These are phyloP conservation scores for Sarocladiaceae sp. DNA, from an alignment of 2,329 filamentous ascomycete species.

Conservation along the genomic window DNA sequence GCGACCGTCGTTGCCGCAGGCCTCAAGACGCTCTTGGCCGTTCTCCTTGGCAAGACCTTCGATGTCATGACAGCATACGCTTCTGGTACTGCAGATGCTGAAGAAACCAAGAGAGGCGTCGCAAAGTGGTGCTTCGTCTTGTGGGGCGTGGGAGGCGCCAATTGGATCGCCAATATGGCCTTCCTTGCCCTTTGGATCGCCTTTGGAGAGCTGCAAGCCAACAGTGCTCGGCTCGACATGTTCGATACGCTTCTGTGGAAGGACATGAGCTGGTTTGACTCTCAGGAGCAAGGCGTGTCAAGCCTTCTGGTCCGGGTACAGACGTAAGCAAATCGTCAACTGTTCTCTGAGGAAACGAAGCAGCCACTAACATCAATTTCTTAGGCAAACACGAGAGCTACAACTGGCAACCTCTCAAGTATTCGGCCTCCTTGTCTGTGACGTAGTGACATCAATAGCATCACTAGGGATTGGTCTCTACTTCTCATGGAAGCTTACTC, in stretches of 20 bases:
- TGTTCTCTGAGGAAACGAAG: not conserved
- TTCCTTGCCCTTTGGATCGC: conserved; percentile 67
- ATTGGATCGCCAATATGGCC: conserved; percentile 60
- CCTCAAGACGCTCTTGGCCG: conserved; percentile 57
- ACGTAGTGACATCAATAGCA: conserved; percentile 56
- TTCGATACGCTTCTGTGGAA: conserved; percentile 66
- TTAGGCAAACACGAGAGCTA: conserved; percentile 76
- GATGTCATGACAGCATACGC: conserved; percentile 63
- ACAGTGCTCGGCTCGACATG: conserved; percentile 53
- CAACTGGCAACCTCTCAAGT: conserved; percentile 76
- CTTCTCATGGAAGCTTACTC: conserved; percentile 76
- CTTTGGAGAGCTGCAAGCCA: conserved; percentile 77
- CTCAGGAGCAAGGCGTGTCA: conserved; percentile 61
- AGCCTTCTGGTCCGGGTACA: conserved; percentile 68
- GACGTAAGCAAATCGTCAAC: conserved; percentile 48
- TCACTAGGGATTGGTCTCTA: conserved; percentile 68
- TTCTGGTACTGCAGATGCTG: conserved; percentile 39
- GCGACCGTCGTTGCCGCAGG: conserved; percentile 55
- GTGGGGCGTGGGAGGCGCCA: conserved; percentile 53
- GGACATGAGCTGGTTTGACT: conserved; percentile 79
- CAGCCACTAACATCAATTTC: not conserved
- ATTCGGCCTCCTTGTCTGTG: conserved; percentile 62
- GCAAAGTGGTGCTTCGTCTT: conserved; percentile 57
- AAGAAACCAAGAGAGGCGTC: conserved; percentile 48
- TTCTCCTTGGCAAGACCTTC: conserved; percentile 71